A percentile compares a stretch with the other conserved stretches of the same genome.
phyloP scores from a whole-genome alignment of 305 asterid genomes.

The Rubia balearica region DNA sequence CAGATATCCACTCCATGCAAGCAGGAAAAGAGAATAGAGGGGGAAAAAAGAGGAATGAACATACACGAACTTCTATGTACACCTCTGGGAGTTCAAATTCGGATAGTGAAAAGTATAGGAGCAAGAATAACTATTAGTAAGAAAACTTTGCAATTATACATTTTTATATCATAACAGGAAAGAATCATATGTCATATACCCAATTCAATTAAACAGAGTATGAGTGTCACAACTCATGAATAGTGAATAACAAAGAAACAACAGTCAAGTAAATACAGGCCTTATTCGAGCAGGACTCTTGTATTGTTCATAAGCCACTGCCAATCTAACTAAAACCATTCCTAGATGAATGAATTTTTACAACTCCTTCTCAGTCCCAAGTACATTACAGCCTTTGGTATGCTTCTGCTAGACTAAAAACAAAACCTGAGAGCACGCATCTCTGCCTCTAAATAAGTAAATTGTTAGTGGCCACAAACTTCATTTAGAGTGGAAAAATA shows the following conservation, averaged over 20 bases:
- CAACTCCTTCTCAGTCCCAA: background rate
- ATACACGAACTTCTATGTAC: background rate
- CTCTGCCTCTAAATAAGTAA: background rate
- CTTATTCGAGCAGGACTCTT: background rate
- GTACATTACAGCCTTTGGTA: background rate
- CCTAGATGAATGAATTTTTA: background rate
- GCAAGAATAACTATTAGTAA: background rate
- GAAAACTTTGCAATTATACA: background rate
- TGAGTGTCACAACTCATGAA: background rate
- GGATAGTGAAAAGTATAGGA: background rate
- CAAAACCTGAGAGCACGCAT: background rate
- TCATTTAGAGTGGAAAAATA: background rate
- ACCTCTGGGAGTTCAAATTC: background rate
- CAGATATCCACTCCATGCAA: background rate
- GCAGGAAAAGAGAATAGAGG: background rate
- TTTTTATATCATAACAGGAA: background rate
- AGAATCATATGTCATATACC: background rate
- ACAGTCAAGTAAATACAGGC: background rate
- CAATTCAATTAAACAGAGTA: background rate
- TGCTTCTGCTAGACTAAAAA: background rate
- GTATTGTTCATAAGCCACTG: background rate
- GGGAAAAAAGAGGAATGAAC: background rate
- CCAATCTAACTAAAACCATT: background rate
- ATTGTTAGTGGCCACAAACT: background rate
- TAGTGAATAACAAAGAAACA: background rate